Conservation (phyloP, 2,329 filamentous ascomycete genomes). For the Scolecobasidium constrictum region DNA sequence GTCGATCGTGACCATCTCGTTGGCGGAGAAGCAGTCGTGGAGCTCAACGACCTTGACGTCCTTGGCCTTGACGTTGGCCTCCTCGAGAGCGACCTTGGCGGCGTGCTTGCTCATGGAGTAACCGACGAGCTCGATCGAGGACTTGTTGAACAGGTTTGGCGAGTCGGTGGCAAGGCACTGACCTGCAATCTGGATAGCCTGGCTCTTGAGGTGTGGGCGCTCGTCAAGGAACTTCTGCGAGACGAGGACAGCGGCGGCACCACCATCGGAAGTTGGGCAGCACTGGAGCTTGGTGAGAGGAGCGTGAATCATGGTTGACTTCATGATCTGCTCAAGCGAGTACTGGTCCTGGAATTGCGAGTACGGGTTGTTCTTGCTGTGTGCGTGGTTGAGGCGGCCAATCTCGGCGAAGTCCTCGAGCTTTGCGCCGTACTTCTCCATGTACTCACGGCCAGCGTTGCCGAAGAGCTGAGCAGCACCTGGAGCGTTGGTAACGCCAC, state of each 20-base stretch:
- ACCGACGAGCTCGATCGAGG: constrained; percentile 80
- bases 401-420: constrained; percentile 89
- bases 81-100: constrained; percentile 54
- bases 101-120: constrained; percentile 74
- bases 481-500: constrained; percentile 71
- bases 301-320: constrained; percentile 66
- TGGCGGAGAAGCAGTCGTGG: constrained; percentile 94
- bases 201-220: constrained; percentile 66
- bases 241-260: constrained; percentile 78
- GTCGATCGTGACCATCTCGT: constrained; percentile 86
- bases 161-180: constrained; percentile 81
- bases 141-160: constrained; percentile 65
- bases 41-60: constrained; percentile 82
- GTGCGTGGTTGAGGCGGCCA: constrained; percentile 81
- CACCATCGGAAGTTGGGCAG: constrained; percentile 91
- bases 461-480: constrained; percentile 90
- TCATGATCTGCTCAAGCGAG: constrained; percentile 69
- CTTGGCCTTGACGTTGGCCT: constrained; percentile 55
- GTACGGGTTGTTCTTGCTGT: constrained; percentile 89
- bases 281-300: constrained; percentile 97
- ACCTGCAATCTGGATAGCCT: constrained; percentile 82
- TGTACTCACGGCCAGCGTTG: constrained; percentile 88
- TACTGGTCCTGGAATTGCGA: constrained; percentile 96
- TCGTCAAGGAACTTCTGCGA: constrained; percentile 81
- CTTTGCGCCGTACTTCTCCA: constrained; percentile 83